Conservation (phyloP, 176 grass and related monocot species). For the Panicum miliaceum region DNA sequence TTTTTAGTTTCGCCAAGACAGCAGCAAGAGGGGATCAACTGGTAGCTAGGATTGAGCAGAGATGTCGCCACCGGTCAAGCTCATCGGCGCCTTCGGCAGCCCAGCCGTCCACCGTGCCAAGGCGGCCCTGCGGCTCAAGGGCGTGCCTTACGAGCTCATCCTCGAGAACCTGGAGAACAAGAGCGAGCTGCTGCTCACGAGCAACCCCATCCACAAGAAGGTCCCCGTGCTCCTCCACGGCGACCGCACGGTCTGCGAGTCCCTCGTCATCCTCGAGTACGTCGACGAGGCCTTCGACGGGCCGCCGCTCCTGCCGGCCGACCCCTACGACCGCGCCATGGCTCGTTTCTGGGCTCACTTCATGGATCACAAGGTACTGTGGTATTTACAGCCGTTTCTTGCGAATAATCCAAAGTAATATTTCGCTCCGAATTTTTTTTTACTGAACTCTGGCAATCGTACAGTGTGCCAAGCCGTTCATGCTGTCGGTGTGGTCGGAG, state of each 20-base stretch:
- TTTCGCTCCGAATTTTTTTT: background rate
- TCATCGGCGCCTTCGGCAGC: slow-evolving; percentile 39
- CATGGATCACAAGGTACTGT: slow-evolving; percentile 51
- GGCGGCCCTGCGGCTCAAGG: slow-evolving; percentile 46
- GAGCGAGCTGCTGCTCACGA: slow-evolving; percentile 46
- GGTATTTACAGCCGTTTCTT: background rate
- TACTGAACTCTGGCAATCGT: background rate
- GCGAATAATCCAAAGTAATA: background rate
- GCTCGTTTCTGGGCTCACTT: slow-evolving; percentile 54
- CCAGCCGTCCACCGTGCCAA: slow-evolving; percentile 37
- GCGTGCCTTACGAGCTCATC: slow-evolving; percentile 50
- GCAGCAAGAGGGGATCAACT: background rate
- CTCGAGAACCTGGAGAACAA: slow-evolving; percentile 51
- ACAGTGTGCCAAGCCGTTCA: background rate
- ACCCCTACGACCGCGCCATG: slow-evolving; percentile 33
- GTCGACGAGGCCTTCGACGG: slow-evolving; percentile 52
- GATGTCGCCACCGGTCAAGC: slow-evolving; percentile 30
- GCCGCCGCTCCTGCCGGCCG: background rate
- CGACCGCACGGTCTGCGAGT: slow-evolving; percentile 42
- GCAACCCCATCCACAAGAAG: slow-evolving; percentile 57
- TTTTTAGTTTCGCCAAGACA: background rate
- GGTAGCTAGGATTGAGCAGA: background rate
- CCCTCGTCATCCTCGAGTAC: slow-evolving; percentile 55
- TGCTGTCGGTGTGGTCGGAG: slow-evolving; percentile 45
- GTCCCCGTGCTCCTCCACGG: slow-evolving; percentile 60